Base-by-base conservation (phyloP, 2,329 filamentous ascomycete species). In the Blastomyces percursus region DNA sequence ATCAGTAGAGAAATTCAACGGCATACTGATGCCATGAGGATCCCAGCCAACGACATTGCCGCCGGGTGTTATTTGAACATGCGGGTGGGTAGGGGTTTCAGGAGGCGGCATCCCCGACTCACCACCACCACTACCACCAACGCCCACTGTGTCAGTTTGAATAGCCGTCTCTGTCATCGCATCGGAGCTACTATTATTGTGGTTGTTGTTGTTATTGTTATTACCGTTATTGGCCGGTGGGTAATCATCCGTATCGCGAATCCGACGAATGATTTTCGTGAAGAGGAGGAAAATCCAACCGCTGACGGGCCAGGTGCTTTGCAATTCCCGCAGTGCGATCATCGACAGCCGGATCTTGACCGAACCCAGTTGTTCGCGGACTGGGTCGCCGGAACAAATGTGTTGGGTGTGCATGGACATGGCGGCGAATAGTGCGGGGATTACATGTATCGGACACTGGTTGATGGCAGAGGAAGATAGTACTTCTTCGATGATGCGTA, bases 261-360 rank as follows among this genome's bases (percentile, higher is more conserved):
- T 59, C 0, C 57, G 57, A 48, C 57, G 57, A 24, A 59, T 59
- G n/a, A 59, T 59, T 30, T 59, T 59, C 32, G 46, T 59, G 19
- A 59, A 59, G 3, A 59, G 57, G 24, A 59, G 57, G 16, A 59
- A 59, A 48, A 59, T 59, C 57, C 57, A 59, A 42, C 57, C 57
- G 46, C 57, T 59, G 9, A 59, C 57, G 2, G 57, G 57, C 57
- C 57, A 59, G 7, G 57, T 59, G 8, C 42, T 46, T 38, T 59
- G 57, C 44, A 59, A 42, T 50, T 59, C 57, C 38, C 57, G 57
- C 19, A 59, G 57, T 12, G 57, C 57, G 44, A 59, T 59, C 57
- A 59, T 59, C 6, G 57, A 59, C 9, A 59, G 57, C n/a, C 57
- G 42, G 24, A 59, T 59, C 35, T 59, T 59, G 42, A 59, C 57